A percentile compares a stretch with the other conserved stretches of the same genome.
Evolutionary conservation across 768 basidiomycete species (phyloP).

Genomic region (Dendrothele bispora): DNA sequence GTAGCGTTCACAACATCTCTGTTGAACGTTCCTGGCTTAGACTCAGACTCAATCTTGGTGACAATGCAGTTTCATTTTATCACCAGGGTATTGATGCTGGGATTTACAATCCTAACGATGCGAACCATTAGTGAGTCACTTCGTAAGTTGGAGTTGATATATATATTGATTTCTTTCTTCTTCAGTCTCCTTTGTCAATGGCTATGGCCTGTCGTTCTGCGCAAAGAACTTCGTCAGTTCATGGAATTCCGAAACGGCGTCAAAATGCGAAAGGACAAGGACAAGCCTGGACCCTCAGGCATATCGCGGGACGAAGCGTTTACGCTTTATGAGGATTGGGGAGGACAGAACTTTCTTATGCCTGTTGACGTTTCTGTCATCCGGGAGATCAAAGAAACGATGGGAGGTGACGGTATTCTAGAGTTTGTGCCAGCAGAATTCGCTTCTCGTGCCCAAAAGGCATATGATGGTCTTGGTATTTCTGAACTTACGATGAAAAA

Average conservation of each 20-base stretch:
- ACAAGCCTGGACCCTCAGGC: conserved; percentile 21
- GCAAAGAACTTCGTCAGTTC: conserved; percentile 20
- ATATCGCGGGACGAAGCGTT: conserved; percentile 20
- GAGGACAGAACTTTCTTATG: conserved; percentile 17
- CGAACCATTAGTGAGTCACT: conserved; percentile 19
- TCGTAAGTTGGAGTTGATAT: conserved; percentile 13
- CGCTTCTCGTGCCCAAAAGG: conserved; percentile 11
- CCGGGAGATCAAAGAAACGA: conserved; percentile 16
- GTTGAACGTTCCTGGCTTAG: conserved; percentile 30
- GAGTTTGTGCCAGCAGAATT: conserved; percentile 18
- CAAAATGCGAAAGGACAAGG: conserved; percentile 11
- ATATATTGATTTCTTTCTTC: not conserved
- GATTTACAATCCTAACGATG: conserved; percentile 20
- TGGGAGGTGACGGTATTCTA: conserved; percentile 22
- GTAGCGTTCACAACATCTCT: conserved; percentile 27
- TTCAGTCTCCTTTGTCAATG: conserved; percentile 25
- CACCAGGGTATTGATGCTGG: conserved; percentile 11
- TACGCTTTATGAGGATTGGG: conserved; percentile 14
- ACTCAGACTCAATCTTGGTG: conserved; percentile 26
- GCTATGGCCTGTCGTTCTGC: conserved; percentile 29
- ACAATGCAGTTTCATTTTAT: conserved; percentile 26
- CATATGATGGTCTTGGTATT: conserved; percentile 11
- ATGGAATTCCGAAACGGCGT: conserved; percentile 18
- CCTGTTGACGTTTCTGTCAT: conserved; percentile 18
- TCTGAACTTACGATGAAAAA: conserved; percentile 13